Base-by-base conservation (phyloP, 176 grass and related monocot species). In the Cenchrus fungigraminus region DNA sequence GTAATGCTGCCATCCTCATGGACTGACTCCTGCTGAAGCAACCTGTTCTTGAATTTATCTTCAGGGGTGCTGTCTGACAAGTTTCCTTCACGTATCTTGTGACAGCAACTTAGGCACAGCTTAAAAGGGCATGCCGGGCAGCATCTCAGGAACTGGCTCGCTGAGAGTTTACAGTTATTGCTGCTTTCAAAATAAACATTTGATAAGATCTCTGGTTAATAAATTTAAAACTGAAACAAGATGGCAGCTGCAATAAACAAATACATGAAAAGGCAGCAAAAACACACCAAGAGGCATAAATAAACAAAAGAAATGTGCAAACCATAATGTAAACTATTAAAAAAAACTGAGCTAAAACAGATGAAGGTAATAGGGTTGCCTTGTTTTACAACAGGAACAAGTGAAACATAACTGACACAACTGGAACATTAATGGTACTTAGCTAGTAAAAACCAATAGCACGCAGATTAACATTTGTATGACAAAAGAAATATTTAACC, bases 61-160 rank as follows among this genome's bases (percentile, higher is more conserved):
- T 92, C 88, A 40, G 90, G 79, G 43, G 76, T 79, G 43, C 62
- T 85, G 9, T 89, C 85, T 2, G 43, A 66, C 56, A 82, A 62
- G 40, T 54, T 93, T 76, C 84, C 89, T 46, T 92, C 90, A 1
- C 91, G 83, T 66, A 95, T 84, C 85, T 87, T 93, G 72, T 95
- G 83, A 81, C 93, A 93, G 85, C 95, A 98, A 75, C 82, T 90
- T 88, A 98, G 72, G 87, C 95, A 98, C 29, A 99, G 72, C 83
- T 94, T 94, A 63, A 86, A 94, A 13, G 93, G 86, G 83, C 97
- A 99, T 37, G 83, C 84, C 53, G 90, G 88, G 68, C 97, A 99
- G 92, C 89, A 92, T 84, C 91, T 89, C 34, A 86, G 77, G 78
- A 97, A 86, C 90, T 91, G 72, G 16, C 78, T 22, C 42, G 82